Percentiles rank a stretch among this genome's conserved stretches.
phyloP scores from a whole-genome alignment of 208 protist genomes.

The Naegleria lovaniensis region DNA sequence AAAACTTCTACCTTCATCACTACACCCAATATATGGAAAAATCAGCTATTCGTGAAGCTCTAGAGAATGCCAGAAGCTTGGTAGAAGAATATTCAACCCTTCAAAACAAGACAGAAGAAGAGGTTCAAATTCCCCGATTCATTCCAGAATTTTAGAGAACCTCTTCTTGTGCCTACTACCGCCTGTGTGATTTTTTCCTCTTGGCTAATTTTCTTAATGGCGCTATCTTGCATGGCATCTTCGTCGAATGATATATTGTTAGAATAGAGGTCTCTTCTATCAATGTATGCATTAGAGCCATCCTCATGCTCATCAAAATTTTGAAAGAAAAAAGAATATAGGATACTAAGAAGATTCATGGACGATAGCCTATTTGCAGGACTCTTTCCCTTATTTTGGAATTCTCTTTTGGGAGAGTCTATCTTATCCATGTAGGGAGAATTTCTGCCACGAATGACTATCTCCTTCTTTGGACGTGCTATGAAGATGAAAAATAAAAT shows the following conservation, averaged over 20 bases:
- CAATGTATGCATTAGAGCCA: too few species aligned
- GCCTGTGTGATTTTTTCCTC: not conserved
- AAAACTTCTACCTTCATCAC: conserved; percentile 82
- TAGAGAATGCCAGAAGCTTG: not conserved
- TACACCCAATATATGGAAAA: conserved; percentile 75
- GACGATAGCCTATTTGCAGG: not conserved
- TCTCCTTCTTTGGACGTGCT: not conserved
- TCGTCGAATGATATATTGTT: too few species aligned
- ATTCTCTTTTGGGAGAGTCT: not conserved
- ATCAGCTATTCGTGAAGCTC: not conserved
- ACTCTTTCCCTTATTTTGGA: not conserved
- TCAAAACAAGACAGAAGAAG: not conserved
- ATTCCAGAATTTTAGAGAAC: conserved; percentile 7
- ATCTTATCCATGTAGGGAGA: not conserved
- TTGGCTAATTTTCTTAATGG: not conserved
- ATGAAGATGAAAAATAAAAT: not conserved
- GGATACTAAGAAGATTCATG: not conserved
- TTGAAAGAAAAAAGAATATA: not conserved
- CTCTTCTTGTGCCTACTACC: not conserved
- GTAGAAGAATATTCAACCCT: not conserved
- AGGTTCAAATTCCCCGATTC: conserved; percentile 10
- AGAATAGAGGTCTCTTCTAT: not conserved
- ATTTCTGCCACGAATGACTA: not conserved
- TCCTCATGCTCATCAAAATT: not conserved
- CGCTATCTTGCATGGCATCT: too few species aligned